phyloP scores from a whole-genome alignment of 495 filamentous ascomycete genomes.

The Diplogelasinospora grovesii region DNA sequence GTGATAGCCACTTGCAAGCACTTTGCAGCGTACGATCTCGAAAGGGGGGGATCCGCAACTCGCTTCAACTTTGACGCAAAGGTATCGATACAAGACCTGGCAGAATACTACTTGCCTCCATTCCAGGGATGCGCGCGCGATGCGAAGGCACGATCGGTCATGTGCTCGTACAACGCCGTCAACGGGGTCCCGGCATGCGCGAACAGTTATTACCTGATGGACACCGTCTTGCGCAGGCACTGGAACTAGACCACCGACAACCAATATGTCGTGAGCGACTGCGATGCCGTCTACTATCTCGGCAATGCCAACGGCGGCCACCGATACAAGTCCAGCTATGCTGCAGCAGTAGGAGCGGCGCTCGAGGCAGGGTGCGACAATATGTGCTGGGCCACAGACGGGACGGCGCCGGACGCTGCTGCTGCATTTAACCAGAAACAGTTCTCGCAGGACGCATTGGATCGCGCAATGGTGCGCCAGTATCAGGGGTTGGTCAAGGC shows the following conservation, averaged over 20 bases:
- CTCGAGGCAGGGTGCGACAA: constrained; percentile 18
- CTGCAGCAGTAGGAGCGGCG: constrained; percentile 16
- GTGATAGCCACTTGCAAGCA: constrained; percentile 36
- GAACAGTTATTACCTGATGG: constrained; percentile 33
- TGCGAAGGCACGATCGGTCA: constrained; percentile 38
- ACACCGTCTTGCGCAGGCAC: constrained; percentile 37
- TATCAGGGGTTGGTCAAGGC: constrained; percentile 43
- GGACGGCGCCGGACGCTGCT: constrained; percentile 16
- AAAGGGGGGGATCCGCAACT: constrained; percentile 31
- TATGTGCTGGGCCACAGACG: constrained; percentile 23
- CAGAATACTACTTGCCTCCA: constrained; percentile 42
- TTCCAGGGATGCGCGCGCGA: constrained; percentile 43
- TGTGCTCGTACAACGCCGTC: constrained; percentile 45
- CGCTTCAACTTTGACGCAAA: constrained; percentile 34
- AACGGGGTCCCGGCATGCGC: constrained; percentile 43
- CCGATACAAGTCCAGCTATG: constrained; percentile 25
- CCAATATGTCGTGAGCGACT: constrained; percentile 40
- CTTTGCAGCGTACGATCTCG: constrained; percentile 50
- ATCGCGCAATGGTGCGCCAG: constrained; percentile 15
- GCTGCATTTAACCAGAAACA: constrained; percentile 14
- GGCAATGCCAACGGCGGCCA: constrained; percentile 13
- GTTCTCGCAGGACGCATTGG: constrained; percentile 12
- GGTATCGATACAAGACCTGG: constrained; percentile 35
- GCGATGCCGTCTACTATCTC: constrained; percentile 31
- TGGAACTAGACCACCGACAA: constrained; percentile 39